A percentile compares a stretch with the other conserved stretches of the same genome.
These are phyloP conservation scores for Aspergillus ruber DNA, from an alignment of 2,329 filamentous ascomycete genomes.

Conservation along the genomic window DNA sequence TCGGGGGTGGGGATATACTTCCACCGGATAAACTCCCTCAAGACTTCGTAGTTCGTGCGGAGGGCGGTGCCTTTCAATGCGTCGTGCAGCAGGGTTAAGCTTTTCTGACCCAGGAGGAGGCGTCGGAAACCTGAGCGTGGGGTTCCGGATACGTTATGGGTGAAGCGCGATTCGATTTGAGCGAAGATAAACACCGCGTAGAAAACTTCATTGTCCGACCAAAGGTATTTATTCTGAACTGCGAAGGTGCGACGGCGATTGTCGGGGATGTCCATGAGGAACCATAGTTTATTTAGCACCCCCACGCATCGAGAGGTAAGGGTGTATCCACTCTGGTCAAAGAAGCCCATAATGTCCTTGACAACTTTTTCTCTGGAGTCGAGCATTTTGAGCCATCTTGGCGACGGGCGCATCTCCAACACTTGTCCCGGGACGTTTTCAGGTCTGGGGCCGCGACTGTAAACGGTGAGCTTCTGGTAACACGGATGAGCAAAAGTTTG, in stretches of 20 bases:
- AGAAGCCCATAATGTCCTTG: slow-evolving; percentile 56
- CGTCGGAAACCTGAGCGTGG: slow-evolving; percentile 46
- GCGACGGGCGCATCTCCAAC: slow-evolving; percentile 48
- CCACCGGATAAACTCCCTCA: slow-evolving; percentile 56
- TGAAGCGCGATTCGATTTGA: slow-evolving; percentile 63
- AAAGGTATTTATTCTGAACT: slow-evolving; percentile 48
- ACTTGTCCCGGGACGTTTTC: neutral
- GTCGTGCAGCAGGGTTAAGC: slow-evolving; percentile 52
- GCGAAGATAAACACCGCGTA: slow-evolving; percentile 59
- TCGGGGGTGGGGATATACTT: slow-evolving; percentile 36
- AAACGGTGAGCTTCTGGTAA: slow-evolving; percentile 51
- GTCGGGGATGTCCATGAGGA: slow-evolving; percentile 61
- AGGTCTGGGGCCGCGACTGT: neutral
- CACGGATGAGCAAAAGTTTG: slow-evolving; percentile 56
- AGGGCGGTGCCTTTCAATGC: slow-evolving; percentile 54
- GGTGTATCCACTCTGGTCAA: slow-evolving; percentile 54
- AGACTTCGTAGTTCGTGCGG: slow-evolving; percentile 44
- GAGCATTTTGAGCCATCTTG: slow-evolving; percentile 65
- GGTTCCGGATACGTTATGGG: slow-evolving; percentile 55
- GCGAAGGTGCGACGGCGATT: slow-evolving; percentile 50
- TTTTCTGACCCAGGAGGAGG: slow-evolving; percentile 55
- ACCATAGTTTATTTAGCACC: slow-evolving; percentile 63
- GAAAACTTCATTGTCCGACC: slow-evolving; percentile 56
- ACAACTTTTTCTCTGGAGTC: slow-evolving; percentile 51
- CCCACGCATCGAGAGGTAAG: slow-evolving; percentile 45